A percentile compares a stretch with the other conserved stretches of the same genome.
phyloP scores from a whole-genome alignment of 2,329 filamentous ascomycete species.

The Beauveria sp. region DNA sequence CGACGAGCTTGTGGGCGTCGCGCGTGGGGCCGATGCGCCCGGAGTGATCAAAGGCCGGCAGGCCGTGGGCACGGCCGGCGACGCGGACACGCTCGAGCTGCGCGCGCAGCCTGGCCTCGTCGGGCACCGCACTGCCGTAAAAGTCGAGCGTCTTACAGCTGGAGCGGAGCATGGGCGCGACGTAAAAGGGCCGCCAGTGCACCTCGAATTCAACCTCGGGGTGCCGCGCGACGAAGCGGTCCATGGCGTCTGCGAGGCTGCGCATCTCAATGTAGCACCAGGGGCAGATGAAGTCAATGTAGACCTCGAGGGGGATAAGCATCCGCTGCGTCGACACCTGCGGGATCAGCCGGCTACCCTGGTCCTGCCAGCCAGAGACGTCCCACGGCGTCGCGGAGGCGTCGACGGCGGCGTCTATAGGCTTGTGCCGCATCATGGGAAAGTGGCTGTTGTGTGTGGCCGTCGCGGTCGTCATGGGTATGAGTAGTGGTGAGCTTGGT shows the following conservation, averaged over 20 bases:
- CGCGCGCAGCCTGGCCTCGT: constrained; percentile 19
- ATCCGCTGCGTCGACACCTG: constrained; percentile 9
- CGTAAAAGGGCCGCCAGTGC: constrained; percentile 39
- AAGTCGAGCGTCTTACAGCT: constrained; percentile 21
- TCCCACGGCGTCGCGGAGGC: background rate
- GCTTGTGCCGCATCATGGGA: background rate
- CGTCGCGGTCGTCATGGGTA: background rate
- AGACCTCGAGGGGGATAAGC: constrained; percentile 31
- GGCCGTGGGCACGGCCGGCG: constrained; percentile 27
- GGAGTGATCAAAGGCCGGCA: constrained; percentile 30
- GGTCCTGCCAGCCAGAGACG: background rate
- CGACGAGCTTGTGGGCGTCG: constrained; percentile 39
- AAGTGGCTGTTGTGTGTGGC: background rate
- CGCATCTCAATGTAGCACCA: constrained; percentile 44
- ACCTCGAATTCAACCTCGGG: constrained; percentile 39
- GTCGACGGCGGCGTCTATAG: background rate
- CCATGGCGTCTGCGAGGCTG: constrained; percentile 38
- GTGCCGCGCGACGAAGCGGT: constrained; percentile 29
- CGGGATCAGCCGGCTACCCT: background rate
- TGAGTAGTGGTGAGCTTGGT: background rate
- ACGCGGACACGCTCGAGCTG: constrained; percentile 24
- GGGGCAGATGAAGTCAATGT: constrained; percentile 43
- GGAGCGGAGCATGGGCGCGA: constrained; percentile 28
- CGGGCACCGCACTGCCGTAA: constrained; percentile 31
- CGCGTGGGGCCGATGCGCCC: constrained; percentile 38